These are phyloP conservation scores for Diaporthe eres DNA, from an alignment of 2,329 filamentous ascomycete genomes.

Conservation along the genomic window DNA sequence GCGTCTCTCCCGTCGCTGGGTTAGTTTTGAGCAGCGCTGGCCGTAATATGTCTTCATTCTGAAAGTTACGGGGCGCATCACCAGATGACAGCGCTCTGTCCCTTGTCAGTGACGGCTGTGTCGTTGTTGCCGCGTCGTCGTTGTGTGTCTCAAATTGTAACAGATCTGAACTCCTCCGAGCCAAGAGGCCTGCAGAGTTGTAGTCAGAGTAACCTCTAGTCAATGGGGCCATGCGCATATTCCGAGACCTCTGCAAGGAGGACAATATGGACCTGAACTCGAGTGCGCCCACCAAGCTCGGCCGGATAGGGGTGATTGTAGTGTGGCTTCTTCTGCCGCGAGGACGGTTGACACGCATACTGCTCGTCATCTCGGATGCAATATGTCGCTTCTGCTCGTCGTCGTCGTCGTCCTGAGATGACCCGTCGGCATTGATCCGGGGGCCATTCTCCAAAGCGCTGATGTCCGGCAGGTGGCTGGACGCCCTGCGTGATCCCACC, in stretches of 20 bases:
- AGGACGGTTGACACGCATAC: constrained; percentile 89
- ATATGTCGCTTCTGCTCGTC: constrained; percentile 74
- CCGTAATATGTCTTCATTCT: constrained; percentile 40
- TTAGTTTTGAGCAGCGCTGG: constrained; percentile 8
- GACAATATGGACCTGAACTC: constrained; percentile 93
- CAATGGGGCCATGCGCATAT: constrained; percentile 79
- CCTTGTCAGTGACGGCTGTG: constrained; percentile 44
- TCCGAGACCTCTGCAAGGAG: constrained; percentile 87
- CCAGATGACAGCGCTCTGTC: constrained; percentile 64
- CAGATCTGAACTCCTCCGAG: constrained; percentile 35
- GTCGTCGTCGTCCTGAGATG: constrained; percentile 49
- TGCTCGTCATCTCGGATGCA: constrained; percentile 88
- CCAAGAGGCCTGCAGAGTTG: constrained; percentile 46
- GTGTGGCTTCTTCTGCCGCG: constrained; percentile 77
- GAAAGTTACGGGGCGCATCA: constrained; percentile 53
- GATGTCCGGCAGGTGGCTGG: constrained; percentile 45
- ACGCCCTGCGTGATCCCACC: constrained; percentile 48
- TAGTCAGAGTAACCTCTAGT: constrained; percentile 79
- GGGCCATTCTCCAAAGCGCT: constrained; percentile 46
- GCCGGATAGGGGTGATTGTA: constrained; percentile 86
- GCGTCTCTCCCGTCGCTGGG: neutral
- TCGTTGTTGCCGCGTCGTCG: constrained; percentile 35
- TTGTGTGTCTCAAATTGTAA: constrained; percentile 21
- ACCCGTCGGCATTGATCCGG: constrained; percentile 62
- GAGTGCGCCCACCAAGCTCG: constrained; percentile 91